Conservation (phyloP, 1,139 yeast species). For the Pichia sp. region DNA sequence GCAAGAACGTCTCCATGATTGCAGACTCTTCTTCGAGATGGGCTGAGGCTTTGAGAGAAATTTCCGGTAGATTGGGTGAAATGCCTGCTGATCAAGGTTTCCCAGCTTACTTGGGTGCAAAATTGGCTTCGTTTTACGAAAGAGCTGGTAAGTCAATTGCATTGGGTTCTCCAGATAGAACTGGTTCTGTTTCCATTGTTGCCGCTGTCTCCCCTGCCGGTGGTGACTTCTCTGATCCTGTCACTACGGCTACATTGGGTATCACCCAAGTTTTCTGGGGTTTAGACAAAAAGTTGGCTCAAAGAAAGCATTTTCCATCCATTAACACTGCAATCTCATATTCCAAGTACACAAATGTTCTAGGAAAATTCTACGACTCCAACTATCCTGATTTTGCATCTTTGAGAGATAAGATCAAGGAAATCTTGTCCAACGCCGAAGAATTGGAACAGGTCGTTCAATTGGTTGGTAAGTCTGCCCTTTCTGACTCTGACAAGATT, state of each 20-base stretch:
- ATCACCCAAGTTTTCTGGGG: conserved; percentile 99
- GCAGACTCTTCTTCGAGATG: conserved; percentile 99
- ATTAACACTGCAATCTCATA: conserved; percentile 93
- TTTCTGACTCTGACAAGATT: conserved; percentile 94
- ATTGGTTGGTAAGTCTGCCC: conserved; percentile 96
- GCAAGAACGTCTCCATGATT: conserved; percentile 98
- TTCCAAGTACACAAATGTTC: conserved; percentile 88
- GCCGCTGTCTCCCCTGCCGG: conserved; percentile 99
- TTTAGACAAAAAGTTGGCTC: conserved; percentile 96
- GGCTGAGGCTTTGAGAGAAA: conserved; percentile 99
- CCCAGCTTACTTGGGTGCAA: conserved; percentile 99
- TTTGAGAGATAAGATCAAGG: conserved; percentile 87
- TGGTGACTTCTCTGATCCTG: conserved; percentile 99
- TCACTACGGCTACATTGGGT: conserved; percentile 95
- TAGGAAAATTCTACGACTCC: conserved; percentile 78
- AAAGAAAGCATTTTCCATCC: conserved; percentile 99
- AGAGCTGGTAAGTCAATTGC: conserved; percentile 98
- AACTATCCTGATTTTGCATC: conserved; percentile 89
- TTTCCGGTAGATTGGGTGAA: conserved; percentile 99
- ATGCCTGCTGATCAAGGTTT: conserved; percentile 99
- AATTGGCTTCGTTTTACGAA: conserved; percentile 96
- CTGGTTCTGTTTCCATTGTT: conserved; percentile 96
- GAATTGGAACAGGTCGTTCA: conserved; percentile 98
- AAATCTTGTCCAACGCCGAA: conserved; percentile 92
- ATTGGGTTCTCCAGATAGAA: conserved; percentile 92